phyloP scores from a whole-genome alignment of 805 yeast species.

The Wickerhamiella kazuoi region DNA sequence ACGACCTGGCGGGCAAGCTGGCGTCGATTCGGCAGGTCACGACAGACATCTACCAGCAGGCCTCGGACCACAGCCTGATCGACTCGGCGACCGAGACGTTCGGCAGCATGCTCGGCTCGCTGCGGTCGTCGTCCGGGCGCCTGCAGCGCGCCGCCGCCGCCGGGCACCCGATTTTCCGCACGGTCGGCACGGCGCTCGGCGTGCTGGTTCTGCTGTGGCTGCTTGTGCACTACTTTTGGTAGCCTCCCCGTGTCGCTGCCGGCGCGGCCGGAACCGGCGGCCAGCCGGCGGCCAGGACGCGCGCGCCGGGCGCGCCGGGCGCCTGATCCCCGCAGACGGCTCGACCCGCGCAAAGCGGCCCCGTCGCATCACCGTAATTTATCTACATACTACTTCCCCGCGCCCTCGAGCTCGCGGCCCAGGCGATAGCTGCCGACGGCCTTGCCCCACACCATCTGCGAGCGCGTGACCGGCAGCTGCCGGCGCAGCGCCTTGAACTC shows the following conservation, averaged over 20 bases:
- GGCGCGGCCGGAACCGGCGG: too few relatives aligned
- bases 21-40: constrained; percentile 48
- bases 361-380: too few relatives aligned
- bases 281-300: too few relatives aligned
- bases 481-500: constrained; percentile 76
- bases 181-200: constrained; percentile 38
- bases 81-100: constrained; percentile 35
- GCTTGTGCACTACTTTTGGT: constrained; percentile 30
- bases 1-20: constrained; percentile 46
- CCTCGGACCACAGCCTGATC: constrained; percentile 29
- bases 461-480: constrained; percentile 77
- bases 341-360: too few relatives aligned
- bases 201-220: constrained; percentile 41
- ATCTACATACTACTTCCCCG: too few relatives aligned
- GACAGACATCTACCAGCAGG: constrained; percentile 47
- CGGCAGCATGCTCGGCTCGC: constrained; percentile 28
- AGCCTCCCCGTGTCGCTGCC: too few relatives aligned
- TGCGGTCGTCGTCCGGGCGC: constrained; percentile 35
- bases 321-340: too few relatives aligned
- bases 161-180: constrained; percentile 42
- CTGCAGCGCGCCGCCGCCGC: constrained; percentile 38
- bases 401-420: constrained; percentile 28
- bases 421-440: constrained; percentile 78
- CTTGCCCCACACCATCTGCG: constrained; percentile 88
- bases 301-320: too few relatives aligned